These are phyloP conservation scores for Suhomyces sp. DNA, from an alignment of 805 yeast species.

Conservation along the genomic window DNA sequence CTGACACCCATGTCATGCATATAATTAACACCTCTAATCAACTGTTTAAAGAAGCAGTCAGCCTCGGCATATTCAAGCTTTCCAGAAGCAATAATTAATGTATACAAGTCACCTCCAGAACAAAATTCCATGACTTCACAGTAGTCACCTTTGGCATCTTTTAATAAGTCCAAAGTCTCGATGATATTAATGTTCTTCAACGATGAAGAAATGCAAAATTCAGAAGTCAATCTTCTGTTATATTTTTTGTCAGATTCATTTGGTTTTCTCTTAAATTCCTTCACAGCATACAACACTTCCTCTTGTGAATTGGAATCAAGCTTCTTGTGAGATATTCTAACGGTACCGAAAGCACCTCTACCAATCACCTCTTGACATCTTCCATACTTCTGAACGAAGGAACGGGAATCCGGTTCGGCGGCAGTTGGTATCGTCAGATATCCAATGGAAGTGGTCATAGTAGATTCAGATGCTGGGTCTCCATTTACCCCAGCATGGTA, in stretches of 20 bases:
- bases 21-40: constrained; percentile 78
- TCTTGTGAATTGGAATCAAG: constrained; percentile 14
- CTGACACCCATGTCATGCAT: constrained; percentile 90
- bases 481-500: constrained; percentile 9
- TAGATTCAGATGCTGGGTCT: background rate
- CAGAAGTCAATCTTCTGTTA: constrained; percentile 72
- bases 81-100: constrained; percentile 73
- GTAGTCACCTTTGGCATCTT: constrained; percentile 80
- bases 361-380: constrained; percentile 94
- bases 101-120: constrained; percentile 77
- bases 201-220: constrained; percentile 78
- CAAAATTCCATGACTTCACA: constrained; percentile 87
- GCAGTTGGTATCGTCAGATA: constrained; percentile 1
- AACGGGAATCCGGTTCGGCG: constrained; percentile 36
- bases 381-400: constrained; percentile 88
- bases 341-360: constrained; percentile 91
- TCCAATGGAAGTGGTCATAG: background rate
- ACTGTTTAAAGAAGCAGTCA: constrained; percentile 86
- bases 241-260: constrained; percentile 66
- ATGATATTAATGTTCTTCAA: constrained; percentile 78
- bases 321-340: constrained; percentile 80
- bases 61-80: constrained; percentile 80
- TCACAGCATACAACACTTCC: constrained; percentile 74
- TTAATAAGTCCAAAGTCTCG: constrained; percentile 69
- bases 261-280: constrained; percentile 68